Conservation (phyloP, 176 grass and related monocot genomes). For the Alopecurus myosuroides region DNA sequence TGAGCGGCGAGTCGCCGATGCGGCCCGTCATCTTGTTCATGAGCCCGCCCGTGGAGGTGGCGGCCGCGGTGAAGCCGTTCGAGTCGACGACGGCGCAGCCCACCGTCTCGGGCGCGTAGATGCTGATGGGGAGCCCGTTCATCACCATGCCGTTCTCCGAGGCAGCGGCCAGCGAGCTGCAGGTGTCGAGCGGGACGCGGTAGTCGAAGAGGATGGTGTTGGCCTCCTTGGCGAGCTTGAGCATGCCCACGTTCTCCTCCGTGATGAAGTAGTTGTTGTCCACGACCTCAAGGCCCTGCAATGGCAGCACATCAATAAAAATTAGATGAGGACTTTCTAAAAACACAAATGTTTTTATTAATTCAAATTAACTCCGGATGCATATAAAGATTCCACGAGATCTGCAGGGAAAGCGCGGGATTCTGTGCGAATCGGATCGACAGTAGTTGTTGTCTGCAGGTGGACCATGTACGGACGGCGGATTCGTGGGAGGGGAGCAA, state of each 20-base stretch:
- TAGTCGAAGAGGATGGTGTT: constrained; percentile 87
- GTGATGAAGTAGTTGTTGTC: constrained; percentile 96
- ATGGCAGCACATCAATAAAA: background rate
- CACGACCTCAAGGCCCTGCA: constrained; percentile 66
- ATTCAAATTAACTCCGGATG: background rate
- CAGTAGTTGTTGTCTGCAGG: background rate
- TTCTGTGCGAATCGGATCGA: constrained; percentile 23
- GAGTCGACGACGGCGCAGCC: constrained; percentile 75
- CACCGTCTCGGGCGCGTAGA: constrained; percentile 95
- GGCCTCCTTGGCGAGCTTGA: constrained; percentile 87
- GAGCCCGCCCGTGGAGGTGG: constrained; percentile 78
- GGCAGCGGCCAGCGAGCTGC: constrained; percentile 32
- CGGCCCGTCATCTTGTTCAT: constrained; percentile 96
- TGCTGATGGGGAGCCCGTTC: constrained; percentile 89
- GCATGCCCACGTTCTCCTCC: constrained; percentile 86
- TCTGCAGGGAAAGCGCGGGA: background rate
- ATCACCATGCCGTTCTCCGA: constrained; percentile 42
- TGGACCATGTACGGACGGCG: background rate
- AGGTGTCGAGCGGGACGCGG: constrained; percentile 71
- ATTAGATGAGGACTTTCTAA: background rate
- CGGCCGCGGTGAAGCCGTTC: constrained; percentile 41
- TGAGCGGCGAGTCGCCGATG: constrained; percentile 88
- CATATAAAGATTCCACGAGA: background rate
- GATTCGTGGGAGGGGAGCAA: constrained; percentile 1
- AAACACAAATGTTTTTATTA: background rate